These are phyloP conservation scores for Camptophora hylomeconis DNA, from an alignment of 2,329 filamentous ascomycete species.

Conservation along the genomic window DNA sequence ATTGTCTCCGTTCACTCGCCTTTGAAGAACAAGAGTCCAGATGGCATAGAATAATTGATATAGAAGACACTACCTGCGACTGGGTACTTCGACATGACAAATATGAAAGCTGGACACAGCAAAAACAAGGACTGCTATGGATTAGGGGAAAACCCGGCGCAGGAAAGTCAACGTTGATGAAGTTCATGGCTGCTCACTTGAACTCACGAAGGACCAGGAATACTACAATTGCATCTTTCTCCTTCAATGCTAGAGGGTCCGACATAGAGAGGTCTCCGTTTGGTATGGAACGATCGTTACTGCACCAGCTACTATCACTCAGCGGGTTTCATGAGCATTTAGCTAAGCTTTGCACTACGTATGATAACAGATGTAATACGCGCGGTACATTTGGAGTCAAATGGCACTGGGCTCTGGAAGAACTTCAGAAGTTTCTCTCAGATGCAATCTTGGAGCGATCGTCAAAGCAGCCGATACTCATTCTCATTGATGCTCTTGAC, in stretches of 20 bases:
- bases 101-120: constrained; percentile 1
- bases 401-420: constrained; percentile 3
- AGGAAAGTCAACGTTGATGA: constrained; percentile 17
- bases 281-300: constrained; percentile 21
- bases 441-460: constrained; percentile 1
- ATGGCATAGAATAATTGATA: no score
- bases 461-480: constrained; percentile 1
- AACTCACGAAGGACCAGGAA: no score
- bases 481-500: constrained; percentile 19
- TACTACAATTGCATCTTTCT: constrained; percentile 18
- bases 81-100: constrained; percentile 3
- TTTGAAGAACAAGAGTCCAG: no score
- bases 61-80: no score
- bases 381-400: no score
- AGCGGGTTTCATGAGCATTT: no score
- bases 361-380: no score
- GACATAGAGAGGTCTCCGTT: constrained; percentile 15
- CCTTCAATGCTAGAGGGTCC: constrained; percentile 20
- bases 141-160: constrained; percentile 19
- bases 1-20: no score
- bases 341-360: no score
- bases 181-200: not conserved
- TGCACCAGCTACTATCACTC: constrained; percentile 19
- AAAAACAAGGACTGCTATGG: constrained; percentile 18
- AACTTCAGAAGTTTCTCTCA: constrained; percentile 6